Base-by-base conservation (phyloP, 257 asterid species). In the Phtheirospermum japonicum region DNA sequence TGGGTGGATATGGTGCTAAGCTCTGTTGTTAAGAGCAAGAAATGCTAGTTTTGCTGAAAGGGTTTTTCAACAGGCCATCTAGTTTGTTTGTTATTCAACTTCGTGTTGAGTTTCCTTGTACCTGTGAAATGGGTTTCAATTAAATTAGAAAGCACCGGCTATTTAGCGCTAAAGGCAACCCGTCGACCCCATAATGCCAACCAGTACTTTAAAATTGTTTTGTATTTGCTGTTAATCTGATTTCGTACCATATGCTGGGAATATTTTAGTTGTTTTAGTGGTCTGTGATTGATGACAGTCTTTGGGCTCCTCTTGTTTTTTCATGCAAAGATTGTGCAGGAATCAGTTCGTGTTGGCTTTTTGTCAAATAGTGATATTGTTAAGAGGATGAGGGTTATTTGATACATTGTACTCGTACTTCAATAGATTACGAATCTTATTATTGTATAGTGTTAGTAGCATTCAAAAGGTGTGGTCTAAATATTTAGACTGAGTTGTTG, bases 401-500 rank as follows among this genome's bases (percentile, higher is more conserved):
- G 54, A 48, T 14, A 16, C 26, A 2, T 48, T 48, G 12, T 16
- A 14, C 1, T 48, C 26, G 28, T 33, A 12, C 18, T 31, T 57
- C 31, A 50, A 57, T 57, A 31, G 9, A 17, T 7, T 16, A 42
- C n/a, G 14, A 48, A 16, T 16, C 26, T 48, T 14, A 5, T 14
- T 14, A 14, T 17, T 16, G 20, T 48, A 3, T 14, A 31, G 45
- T 57, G 45, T 57, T 57, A 14, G 5, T 33, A 32, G 61, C 14
- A 57, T n/a, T 57, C 30, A 32, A 32, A 57, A 57, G 28, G 45
- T 57, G 19, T 16, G 45, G 7, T 57, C 61, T 31, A 6, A 33
- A 57, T n/a, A n/a, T 8, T 31, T 56, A 57, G 61, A 33, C 17
- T 5, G 19, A 18, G 13, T 59, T 10, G 16, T 6, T 20, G 26